Percentiles rank a stretch among this genome's conserved stretches.
Evolutionary conservation across 2,329 filamentous ascomycete genomes (phyloP).

Genomic region (Fusarium verticillioides): DNA sequence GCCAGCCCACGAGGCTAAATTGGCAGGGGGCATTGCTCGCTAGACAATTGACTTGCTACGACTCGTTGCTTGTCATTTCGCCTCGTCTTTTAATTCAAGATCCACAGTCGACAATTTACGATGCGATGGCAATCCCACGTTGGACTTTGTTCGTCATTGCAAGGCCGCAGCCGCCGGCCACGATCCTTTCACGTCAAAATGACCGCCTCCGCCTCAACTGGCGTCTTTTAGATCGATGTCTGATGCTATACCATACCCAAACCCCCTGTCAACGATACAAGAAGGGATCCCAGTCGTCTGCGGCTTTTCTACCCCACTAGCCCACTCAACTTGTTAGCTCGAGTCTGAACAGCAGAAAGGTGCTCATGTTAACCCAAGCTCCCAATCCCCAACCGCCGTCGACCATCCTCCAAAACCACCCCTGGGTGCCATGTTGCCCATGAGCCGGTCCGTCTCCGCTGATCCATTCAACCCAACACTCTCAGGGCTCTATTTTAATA

Average conservation of each 20-base stretch:
- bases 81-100: slow-evolving; percentile 22
- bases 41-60: slow-evolving; percentile 36
- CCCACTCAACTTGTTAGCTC: slow-evolving; percentile 33
- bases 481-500: slow-evolving; percentile 58
- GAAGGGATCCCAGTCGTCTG: slow-evolving; percentile 40
- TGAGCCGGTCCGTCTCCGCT: slow-evolving; percentile 45
- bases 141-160: slow-evolving; percentile 33
- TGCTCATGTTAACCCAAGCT: slow-evolving; percentile 32
- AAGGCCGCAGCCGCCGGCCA: slow-evolving; percentile 30
- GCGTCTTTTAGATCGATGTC: slow-evolving; percentile 22
- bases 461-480: slow-evolving; percentile 46
- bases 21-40: slow-evolving; percentile 40
- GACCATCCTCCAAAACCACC: slow-evolving; percentile 36
- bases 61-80: slow-evolving; percentile 20
- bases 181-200: slow-evolving; percentile 38
- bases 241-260: slow-evolving; percentile 13
- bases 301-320: slow-evolving; percentile 35
- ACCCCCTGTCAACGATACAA: slow-evolving; percentile 19
- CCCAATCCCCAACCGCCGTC: slow-evolving; percentile 42
- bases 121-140: slow-evolving; percentile 25
- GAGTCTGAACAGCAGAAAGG: slow-evolving; percentile 27
- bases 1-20: slow-evolving; percentile 46
- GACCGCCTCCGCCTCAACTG: slow-evolving; percentile 31
- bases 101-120: slow-evolving; percentile 27
- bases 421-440: slow-evolving; percentile 39